Conservation (phyloP, 768 basidiomycete genomes). For the Suillus luteus region DNA sequence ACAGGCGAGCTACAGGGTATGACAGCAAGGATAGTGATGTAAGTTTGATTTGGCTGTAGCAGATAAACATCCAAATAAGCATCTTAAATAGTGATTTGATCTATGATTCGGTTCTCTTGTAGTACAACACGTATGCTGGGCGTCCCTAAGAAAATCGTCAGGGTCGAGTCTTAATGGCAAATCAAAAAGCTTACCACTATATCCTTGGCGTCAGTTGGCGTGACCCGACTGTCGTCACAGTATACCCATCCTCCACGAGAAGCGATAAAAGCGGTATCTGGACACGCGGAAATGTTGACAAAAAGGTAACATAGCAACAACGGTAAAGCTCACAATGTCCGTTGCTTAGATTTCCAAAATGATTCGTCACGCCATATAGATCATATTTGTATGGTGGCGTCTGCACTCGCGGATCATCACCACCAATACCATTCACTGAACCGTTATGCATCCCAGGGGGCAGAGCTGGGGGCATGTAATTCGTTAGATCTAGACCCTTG, state of each 20-base stretch:
- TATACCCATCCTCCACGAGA: conserved; percentile 89
- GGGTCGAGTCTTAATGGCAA: conserved; percentile 2
- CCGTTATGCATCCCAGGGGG: conserved; percentile 62
- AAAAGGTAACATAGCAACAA: neutral
- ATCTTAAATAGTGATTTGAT: conserved; percentile 11
- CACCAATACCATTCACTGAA: conserved; percentile 39
- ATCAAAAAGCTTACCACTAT: conserved; percentile 64
- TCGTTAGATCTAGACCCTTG: conserved; percentile 61
- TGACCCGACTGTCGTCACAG: conserved; percentile 91
- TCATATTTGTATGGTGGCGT: conserved; percentile 92
- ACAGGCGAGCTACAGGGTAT: conserved; percentile 2
- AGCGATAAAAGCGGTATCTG: conserved; percentile 92
- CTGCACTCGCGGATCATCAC: conserved; percentile 78
- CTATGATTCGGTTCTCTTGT: conserved; percentile 55
- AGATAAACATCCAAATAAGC: conserved; percentile 11
- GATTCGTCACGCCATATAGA: conserved; percentile 93
- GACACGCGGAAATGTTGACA: neutral
- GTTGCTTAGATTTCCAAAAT: conserved; percentile 90
- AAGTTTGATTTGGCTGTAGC: neutral
- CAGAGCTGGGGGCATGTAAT: conserved; percentile 83
- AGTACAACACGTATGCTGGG: conserved; percentile 81
- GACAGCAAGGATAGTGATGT: conserved; percentile 4
- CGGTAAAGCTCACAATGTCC: conserved; percentile 79
- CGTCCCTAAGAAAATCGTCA: conserved; percentile 51
- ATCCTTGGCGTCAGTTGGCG: conserved; percentile 69